A percentile compares a stretch with the other conserved stretches of the same genome.
These are phyloP conservation scores for Hymenoscyphus albidus DNA, from an alignment of 2,329 filamentous ascomycete species.

Conservation along the genomic window DNA sequence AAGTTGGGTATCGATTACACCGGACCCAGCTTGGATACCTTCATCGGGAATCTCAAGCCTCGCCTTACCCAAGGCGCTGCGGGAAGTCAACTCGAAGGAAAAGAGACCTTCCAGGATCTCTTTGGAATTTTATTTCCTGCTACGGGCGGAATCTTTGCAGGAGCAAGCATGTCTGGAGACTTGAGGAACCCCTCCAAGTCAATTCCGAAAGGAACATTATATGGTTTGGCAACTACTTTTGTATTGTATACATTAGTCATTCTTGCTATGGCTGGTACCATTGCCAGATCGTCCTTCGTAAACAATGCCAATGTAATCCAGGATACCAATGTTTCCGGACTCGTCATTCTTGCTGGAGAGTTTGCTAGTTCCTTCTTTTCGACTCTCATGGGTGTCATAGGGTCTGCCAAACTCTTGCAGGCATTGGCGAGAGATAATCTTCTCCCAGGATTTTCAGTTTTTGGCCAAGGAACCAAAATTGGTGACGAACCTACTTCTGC, in stretches of 20 bases:
- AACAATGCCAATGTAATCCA: slow-evolving; percentile 70
- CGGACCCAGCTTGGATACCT: slow-evolving; percentile 66
- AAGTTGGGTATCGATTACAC: slow-evolving; percentile 69
- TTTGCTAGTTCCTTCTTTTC: slow-evolving; percentile 82
- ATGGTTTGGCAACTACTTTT: slow-evolving; percentile 73
- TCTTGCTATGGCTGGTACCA: slow-evolving; percentile 71
- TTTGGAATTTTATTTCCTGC: slow-evolving; percentile 83
- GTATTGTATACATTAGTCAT: slow-evolving; percentile 73
- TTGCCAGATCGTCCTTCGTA: slow-evolving; percentile 70
- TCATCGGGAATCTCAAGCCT: slow-evolving; percentile 71
- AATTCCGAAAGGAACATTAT: slow-evolving; percentile 80
- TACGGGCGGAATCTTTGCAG: slow-evolving; percentile 58
- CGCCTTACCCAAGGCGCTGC: slow-evolving; percentile 57
- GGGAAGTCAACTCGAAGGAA: slow-evolving; percentile 57
- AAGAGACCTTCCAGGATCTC: slow-evolving; percentile 71
- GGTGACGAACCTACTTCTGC: slow-evolving; percentile 73
- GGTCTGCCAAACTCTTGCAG: slow-evolving; percentile 78
- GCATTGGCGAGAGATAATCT: slow-evolving; percentile 76
- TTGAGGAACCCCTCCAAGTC: slow-evolving; percentile 76
- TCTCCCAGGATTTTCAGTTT: slow-evolving; percentile 69
- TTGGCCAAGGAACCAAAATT: slow-evolving; percentile 68
- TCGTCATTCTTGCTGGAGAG: slow-evolving; percentile 74
- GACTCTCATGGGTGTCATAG: slow-evolving; percentile 81
- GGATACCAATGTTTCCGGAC: slow-evolving; percentile 70
- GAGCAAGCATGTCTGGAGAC: slow-evolving; percentile 88